These are phyloP conservation scores for Rhododendron vialii DNA, from an alignment of 148 eudicot genomes.

Conservation along the genomic window DNA sequence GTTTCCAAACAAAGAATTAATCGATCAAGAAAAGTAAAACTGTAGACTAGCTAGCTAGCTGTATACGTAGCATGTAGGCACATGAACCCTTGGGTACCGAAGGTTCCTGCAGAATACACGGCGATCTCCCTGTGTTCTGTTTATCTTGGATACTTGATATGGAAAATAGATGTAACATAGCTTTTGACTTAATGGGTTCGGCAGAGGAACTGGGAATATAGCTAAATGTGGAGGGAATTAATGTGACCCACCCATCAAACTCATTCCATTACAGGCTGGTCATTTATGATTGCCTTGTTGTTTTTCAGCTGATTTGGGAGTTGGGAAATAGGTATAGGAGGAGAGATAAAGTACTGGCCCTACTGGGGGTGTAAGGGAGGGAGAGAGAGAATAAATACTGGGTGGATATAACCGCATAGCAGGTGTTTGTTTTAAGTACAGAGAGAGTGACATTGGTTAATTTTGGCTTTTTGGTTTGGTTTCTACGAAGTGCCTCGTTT, in stretches of 20 bases:
- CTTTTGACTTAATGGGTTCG: conserved; percentile 23
- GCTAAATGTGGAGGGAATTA: conserved; percentile 1
- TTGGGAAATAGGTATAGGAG: not conserved
- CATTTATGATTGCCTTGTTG: not conserved
- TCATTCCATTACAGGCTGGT: conserved; percentile 7
- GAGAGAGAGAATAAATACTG: not conserved
- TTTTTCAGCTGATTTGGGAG: not conserved
- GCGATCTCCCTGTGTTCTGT: not conserved
- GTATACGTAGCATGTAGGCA: not conserved
- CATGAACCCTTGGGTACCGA: conserved; percentile 17
- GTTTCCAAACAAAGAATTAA: not conserved
- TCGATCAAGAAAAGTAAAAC: not conserved
- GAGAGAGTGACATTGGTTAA: conserved; percentile 1
- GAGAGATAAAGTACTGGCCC: not conserved
- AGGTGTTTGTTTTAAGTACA: not conserved
- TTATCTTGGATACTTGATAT: not conserved
- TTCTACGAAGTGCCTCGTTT: not conserved
- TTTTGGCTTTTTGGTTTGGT: not conserved
- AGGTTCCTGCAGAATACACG: conserved; percentile 27
- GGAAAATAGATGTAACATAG: conserved; percentile 31
- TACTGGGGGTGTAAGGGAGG: too few species aligned
- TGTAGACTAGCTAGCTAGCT: not conserved
- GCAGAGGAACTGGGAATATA: conserved; percentile 5
- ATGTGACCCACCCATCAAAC: conserved; percentile 2
- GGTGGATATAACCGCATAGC: not conserved